A percentile compares a stretch with the other conserved stretches of the same genome.
Conservation (phyloP, 2,329 filamentous ascomycete species). For the Paraphaeosphaeria minitans region DNA sequence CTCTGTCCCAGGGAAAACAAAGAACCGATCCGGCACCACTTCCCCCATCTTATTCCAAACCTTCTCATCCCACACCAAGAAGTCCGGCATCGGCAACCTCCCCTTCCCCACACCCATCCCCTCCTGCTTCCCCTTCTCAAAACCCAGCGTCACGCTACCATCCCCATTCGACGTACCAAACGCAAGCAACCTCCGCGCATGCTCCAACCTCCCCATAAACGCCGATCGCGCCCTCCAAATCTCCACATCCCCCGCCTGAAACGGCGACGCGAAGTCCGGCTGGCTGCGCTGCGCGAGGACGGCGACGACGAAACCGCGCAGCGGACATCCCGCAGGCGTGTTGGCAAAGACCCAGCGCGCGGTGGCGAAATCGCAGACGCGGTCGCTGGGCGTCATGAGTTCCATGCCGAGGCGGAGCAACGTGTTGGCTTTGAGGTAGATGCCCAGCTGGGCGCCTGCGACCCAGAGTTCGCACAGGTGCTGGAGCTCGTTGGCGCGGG, state of each 20-base stretch:
- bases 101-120: background rate
- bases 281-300: constrained; percentile 10
- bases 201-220: background rate
- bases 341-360: constrained; percentile 17
- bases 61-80: constrained; percentile 12
- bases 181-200: background rate
- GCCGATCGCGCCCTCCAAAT: background rate
- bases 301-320: constrained; percentile 6
- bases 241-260: background rate
- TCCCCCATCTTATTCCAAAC: constrained; percentile 10
- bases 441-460: constrained; percentile 5
- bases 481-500: background rate
- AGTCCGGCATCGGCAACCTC: constrained; percentile 8
- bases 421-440: constrained; percentile 16
- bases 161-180: background rate
- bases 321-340: constrained; percentile 2
- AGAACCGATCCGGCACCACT: constrained; percentile 14
- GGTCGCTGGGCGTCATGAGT: constrained; percentile 9
- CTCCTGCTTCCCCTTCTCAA: background rate
- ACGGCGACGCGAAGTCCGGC: background rate
- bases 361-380: background rate
- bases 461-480: constrained; percentile 4
- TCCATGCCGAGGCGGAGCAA: constrained; percentile 16
- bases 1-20: constrained; percentile 2
- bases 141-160: background rate